Base-by-base conservation (phyloP, 2,329 filamentous ascomycete species). In the Colletotrichum destructivum region DNA sequence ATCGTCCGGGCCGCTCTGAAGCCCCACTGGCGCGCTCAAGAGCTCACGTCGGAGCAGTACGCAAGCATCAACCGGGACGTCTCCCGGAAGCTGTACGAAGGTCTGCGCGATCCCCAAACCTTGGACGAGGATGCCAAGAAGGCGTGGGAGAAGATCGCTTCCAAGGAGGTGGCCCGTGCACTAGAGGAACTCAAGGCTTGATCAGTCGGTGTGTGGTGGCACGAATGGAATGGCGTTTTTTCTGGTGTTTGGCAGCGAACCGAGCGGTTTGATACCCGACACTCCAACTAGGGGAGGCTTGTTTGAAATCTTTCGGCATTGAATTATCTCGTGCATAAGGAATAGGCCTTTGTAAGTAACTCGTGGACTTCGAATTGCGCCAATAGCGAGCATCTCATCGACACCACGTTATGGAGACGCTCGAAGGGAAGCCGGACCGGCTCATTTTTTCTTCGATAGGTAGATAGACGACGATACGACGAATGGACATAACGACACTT, bases 11-110 rank as follows among this genome's bases (percentile, higher is more conserved):
- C 88, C 52, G 94, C 93, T 7, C 85, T 99, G 54, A 93, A 94
- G 76, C 94, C 95, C 42, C 89, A 94, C 75, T 98, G 96, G 86
- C 89, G 91, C 73, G 92, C 92, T 52, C 92, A 93, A 76, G 73
- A 72, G 51, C 88, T 98, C 73, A 94, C 92, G 21, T 94, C 95
- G 75, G 94, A 98, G 71, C 93, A 98, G 81, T 99, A 97, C 81
- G 96, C 94, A 3, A 90, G 91, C 68, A 98, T 98, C 82, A 98
- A 98, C 79, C 92, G 95, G 73, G 92, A 93, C 72, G 91, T 98
- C 44, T 98, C 94, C 52, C 92, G 94, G 69, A 93, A 92, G 83
- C 86, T 99, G 70, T 99, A 99, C 82, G 94, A 91, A 74, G 88
- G 90, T 73, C 86, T 89, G 56, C 84, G 85, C 59, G 84, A 87